Conservation (phyloP, 257 asterid genomes). For the Thymus quinquecostatus region DNA sequence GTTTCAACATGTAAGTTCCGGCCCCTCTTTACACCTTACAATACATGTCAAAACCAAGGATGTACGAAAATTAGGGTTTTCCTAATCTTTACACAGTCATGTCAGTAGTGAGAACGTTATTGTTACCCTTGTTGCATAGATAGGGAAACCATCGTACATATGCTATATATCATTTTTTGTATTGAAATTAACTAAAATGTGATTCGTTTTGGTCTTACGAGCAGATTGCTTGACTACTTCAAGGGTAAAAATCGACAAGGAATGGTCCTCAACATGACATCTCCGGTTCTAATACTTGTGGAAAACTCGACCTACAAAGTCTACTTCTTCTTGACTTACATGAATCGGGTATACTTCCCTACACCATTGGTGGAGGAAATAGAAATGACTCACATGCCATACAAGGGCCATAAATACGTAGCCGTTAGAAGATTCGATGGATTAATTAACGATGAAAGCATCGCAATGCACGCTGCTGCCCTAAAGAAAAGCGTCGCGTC, state of each 20-base stretch:
- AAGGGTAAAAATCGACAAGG: background rate
- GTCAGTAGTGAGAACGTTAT: too few species aligned
- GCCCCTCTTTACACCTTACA: background rate
- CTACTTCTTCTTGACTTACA: background rate
- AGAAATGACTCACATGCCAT: background rate
- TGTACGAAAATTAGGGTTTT: too few species aligned
- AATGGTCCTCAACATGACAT: background rate
- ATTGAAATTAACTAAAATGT: too few species aligned
- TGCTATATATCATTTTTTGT: too few species aligned
- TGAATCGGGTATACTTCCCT: background rate
- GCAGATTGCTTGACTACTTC: background rate
- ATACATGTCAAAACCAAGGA: too few species aligned
- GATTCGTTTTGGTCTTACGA: background rate
- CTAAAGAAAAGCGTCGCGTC: background rate
- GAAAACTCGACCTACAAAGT: background rate
- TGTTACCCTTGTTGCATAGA: too few species aligned
- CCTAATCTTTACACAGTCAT: too few species aligned
- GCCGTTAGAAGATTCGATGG: conserved; percentile 12
- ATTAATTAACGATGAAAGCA: background rate
- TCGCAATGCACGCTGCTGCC: background rate
- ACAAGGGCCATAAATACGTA: background rate
- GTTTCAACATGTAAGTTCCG: background rate
- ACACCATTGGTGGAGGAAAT: background rate
- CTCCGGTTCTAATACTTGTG: background rate
- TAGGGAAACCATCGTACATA: too few species aligned